Percentiles rank a stretch among this genome's conserved stretches.
phyloP scores from a whole-genome alignment of 768 basidiomycete species.

The Hericium rajendrae region DNA sequence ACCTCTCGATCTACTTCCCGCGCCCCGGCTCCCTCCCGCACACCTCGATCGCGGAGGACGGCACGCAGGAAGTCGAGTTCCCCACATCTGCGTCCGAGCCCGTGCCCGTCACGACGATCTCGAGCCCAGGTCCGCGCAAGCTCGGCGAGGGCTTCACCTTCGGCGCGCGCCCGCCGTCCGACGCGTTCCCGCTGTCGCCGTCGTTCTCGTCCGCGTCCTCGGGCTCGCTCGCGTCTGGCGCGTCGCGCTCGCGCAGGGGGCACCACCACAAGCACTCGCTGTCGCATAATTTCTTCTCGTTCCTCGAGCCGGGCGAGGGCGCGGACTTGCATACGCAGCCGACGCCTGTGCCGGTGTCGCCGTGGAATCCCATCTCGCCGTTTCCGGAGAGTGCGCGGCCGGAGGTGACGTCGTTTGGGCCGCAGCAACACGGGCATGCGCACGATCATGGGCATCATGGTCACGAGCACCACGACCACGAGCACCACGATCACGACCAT shows the following conservation, averaged over 20 bases:
- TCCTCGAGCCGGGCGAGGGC: constrained; percentile 65
- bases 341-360: constrained; percentile 51
- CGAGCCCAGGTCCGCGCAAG: constrained; percentile 28
- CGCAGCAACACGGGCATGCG: not conserved
- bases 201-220: constrained; percentile 19
- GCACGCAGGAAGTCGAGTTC: constrained; percentile 41
- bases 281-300: constrained; percentile 93
- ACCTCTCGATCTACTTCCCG: constrained; percentile 88
- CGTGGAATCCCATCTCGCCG: constrained; percentile 55
- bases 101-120: constrained; percentile 21
- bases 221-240: not conserved
- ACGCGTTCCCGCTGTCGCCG: constrained; percentile 15
- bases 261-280: constrained; percentile 92
- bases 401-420: constrained; percentile 1
- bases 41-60: constrained; percentile 61
- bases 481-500: not conserved
- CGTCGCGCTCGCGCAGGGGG: constrained; percentile 42
- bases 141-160: constrained; percentile 54
- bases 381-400: constrained; percentile 14
- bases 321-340: constrained; percentile 47
- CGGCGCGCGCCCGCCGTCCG: constrained; percentile 41
- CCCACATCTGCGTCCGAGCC: not conserved
- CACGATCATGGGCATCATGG: not conserved
- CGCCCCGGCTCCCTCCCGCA: constrained; percentile 56
- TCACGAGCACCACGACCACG: not conserved